Conservation (phyloP, 1,284 basidiomycete species). For the Ganoderma sinense region DNA sequence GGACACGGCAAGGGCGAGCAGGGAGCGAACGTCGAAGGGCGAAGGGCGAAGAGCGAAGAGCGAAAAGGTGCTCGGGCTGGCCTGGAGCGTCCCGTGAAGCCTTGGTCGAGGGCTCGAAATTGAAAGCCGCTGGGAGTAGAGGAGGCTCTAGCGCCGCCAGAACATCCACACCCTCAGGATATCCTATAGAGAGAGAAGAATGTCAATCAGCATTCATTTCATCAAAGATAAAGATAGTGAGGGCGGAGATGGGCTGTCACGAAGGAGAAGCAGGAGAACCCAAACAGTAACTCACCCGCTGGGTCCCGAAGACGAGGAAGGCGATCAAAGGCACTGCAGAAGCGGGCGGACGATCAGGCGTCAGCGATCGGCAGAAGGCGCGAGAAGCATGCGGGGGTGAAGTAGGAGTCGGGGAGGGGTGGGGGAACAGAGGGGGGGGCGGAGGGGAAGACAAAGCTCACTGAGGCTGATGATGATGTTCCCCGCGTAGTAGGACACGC, state of each 20-base stretch:
- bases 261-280: neutral
- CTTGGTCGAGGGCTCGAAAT: neutral
- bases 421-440: neutral
- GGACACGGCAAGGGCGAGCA: neutral
- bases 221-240: neutral
- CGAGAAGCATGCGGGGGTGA: neutral
- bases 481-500: constrained; percentile 27
- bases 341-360: neutral
- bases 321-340: constrained; percentile 32
- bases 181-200: constrained; percentile 18
- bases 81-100: neutral
- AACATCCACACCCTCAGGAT: constrained; percentile 33
- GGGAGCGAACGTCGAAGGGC: constrained; percentile 11
- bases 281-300: constrained; percentile 21
- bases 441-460: constrained; percentile 1
- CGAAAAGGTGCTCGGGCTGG: neutral
- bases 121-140: too few relatives aligned
- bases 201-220: neutral
- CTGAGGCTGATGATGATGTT: constrained; percentile 32
- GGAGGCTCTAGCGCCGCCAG: constrained; percentile 26
- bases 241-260: neutral
- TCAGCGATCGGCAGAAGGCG: neutral
- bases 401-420: too few relatives aligned
- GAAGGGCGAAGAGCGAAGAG: neutral
- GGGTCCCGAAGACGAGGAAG: constrained; percentile 32